Conservation (phyloP, 441 rosid genomes). For the Dalechampia spathulata region DNA sequence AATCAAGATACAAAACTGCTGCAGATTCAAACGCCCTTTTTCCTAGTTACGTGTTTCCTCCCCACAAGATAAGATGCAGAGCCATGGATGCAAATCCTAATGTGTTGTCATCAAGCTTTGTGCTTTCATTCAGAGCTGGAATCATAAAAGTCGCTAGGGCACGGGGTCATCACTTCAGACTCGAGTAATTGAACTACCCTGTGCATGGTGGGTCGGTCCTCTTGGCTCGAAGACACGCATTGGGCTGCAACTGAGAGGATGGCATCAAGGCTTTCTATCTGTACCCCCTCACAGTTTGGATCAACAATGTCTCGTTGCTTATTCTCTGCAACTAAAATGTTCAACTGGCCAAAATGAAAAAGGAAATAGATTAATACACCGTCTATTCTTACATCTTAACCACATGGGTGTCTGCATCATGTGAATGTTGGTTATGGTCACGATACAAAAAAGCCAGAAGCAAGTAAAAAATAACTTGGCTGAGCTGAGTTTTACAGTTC, state of each 20-base stretch:
- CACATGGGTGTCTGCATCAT: neutral
- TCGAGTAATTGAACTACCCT: conserved; percentile 89
- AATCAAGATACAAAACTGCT: conserved; percentile 22
- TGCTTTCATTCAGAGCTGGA: conserved; percentile 57
- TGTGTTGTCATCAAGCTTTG: conserved; percentile 4
- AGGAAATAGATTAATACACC: conserved; percentile 6
- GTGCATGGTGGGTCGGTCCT: conserved; percentile 97
- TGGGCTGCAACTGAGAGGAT: conserved; percentile 80
- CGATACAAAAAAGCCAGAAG: too few relatives aligned
- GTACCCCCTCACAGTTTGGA: conserved; percentile 79
- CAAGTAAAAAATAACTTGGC: neutral
- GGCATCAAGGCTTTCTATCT: conserved; percentile 70
- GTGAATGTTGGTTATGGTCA: too few relatives aligned
- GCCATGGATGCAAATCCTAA: conserved; percentile 16
- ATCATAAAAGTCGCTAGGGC: conserved; percentile 92
- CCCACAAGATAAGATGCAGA: too few relatives aligned
- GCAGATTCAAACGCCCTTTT: conserved; percentile 22
- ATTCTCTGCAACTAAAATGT: conserved; percentile 58
- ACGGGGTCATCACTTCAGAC: conserved; percentile 98
- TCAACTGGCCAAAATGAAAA: conserved; percentile 49
- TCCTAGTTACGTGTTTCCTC: too few relatives aligned
- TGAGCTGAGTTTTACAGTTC: neutral
- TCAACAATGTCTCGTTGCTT: conserved; percentile 70
- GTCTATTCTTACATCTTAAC: neutral
- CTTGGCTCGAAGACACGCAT: conserved; percentile 77